Evolutionary conservation across 2,329 filamentous ascomycete genomes (phyloP), one percentile per base, ranked within the genome.

Genomic region (Beauveria caledonica): DNA sequence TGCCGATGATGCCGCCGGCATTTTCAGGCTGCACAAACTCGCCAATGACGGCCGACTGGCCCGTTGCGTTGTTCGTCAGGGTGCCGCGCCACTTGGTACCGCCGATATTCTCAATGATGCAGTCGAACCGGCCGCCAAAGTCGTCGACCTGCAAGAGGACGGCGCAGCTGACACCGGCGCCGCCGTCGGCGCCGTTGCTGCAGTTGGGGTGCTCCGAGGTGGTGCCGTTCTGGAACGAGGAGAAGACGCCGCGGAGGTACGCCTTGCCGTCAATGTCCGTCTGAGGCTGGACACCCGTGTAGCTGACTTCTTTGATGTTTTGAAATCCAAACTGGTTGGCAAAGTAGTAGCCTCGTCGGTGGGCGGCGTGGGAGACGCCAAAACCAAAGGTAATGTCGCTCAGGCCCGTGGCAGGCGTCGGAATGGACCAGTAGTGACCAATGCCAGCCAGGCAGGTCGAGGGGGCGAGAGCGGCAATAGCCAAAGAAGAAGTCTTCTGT

Each of bases 181-280:
- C 51, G 60, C 66, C 60, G 56, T 73, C 65, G 61, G 71, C 65
- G 33, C 69, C 60, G 53, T 64, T 1, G 49, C 66, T 2, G 65
- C 70, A 68, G 39, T 66, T 66, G 0, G 58, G 15, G 29, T 68
- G 57, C 7, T 10, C 21, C 1, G 63, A 63, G 0, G 57, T 68
- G 5, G 66, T 62, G 23, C 64, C 64, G 0, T 5, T 23, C 15
- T 62, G 53, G 52, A 67, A 68, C 3, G 63, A 63, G 8, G 67
- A 68, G 60, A 66, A 68, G 58, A 64, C 63, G 25, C 45, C 65
- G 45, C 64, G 66, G 25, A 68, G 52, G 15, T 62, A 59, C 19
- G 48, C 59, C 10, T 59, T 40, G 25, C 64, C 62, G 5, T 64
- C 45, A 7, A 9, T 4, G 53, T 66, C 62, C 5, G 46, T 25